Conservation (phyloP, 345 rosid genomes). For the Bruguiera gymnorhiza region DNA sequence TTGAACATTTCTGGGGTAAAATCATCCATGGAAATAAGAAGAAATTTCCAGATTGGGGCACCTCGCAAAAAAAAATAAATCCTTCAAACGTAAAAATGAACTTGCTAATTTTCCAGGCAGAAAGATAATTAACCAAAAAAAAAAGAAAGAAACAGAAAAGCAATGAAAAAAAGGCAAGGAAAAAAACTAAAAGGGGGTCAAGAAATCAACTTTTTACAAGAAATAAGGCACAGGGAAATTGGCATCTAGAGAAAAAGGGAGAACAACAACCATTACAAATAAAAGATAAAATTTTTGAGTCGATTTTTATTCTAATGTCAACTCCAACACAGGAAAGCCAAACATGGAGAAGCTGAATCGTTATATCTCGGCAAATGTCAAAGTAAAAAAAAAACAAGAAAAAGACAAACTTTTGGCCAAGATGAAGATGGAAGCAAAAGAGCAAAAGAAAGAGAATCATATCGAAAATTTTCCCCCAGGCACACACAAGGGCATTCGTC, state of each 20-base stretch:
- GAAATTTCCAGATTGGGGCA: not conserved
- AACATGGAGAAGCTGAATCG: conserved; percentile 6
- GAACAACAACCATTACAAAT: not conserved
- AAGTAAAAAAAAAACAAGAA: not conserved
- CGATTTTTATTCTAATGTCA: conserved; percentile 17
- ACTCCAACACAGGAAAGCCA: not conserved
- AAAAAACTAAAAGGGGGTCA: conserved; percentile 15
- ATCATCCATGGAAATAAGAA: not conserved
- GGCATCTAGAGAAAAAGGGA: conserved; percentile 6
- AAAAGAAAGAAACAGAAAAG: conserved; percentile 14
- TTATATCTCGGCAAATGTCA: not conserved
- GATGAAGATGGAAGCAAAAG: not conserved
- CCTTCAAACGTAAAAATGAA: conserved; percentile 12
- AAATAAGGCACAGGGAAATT: conserved; percentile 13
- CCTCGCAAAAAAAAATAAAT: not conserved
- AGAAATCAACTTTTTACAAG: conserved; percentile 22
- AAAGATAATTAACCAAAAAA: not conserved
- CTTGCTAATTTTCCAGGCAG: conserved; percentile 16
- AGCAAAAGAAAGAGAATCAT: not conserved
- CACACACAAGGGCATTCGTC: not conserved
- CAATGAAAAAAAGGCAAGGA: conserved; percentile 13
- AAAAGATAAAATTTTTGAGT: conserved; percentile 5
- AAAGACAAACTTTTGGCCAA: not conserved
- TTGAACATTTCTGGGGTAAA: not conserved
- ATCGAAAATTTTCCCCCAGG: not conserved